Evolutionary conservation across 2,329 filamentous ascomycete genomes (phyloP), one percentile per base, ranked within the genome.

Genomic region (Arthroderma sp.): DNA sequence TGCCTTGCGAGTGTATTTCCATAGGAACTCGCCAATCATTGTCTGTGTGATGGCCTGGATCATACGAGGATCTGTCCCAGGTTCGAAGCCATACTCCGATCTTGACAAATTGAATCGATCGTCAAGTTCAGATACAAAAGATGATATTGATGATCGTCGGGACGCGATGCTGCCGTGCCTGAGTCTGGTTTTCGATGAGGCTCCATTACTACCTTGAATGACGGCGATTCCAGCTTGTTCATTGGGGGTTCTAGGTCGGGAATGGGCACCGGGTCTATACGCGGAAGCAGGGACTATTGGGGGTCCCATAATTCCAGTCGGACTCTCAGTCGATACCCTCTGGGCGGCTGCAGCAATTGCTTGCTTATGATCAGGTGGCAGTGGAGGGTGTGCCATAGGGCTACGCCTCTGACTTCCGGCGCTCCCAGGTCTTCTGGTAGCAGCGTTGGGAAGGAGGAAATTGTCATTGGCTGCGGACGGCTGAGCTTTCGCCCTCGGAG

Each of bases 21-120:
- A 98, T 41, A 98, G 78, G 71, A 91, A 97, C 71, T 98, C 93
- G 57, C 93, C 93, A 67, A 98, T 97, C 93, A 98, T 98, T 17
- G 93, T 97, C 73, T 98, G 91, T 1, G 93, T 98, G 63, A 98
- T 96, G 53, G 93, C 93, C 74, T 96, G 90, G 64, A 98, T 97
- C 90, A 98, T 96, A 65, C 91, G 87, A 61, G 91, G 91, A 73
- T 98, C 93, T 4, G 90, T 95, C 61, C 81, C 81, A 19, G 83
- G 77, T 8, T 83, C 81, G 60, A 93, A 80, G 13, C 84, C 85
- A 51, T 76, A 72, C 5, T 76, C 66, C 56, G 80, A 80, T 58
- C 71, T 73, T 9, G 82, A 79, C 41, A 89, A 85, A 67, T 94
- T 90, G 77, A 98, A 97, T 41, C 91, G 82, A 59, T 85, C 84